Base-by-base conservation (phyloP, 2,329 filamentous ascomycete genomes). In the Fusarium verticillioides region DNA sequence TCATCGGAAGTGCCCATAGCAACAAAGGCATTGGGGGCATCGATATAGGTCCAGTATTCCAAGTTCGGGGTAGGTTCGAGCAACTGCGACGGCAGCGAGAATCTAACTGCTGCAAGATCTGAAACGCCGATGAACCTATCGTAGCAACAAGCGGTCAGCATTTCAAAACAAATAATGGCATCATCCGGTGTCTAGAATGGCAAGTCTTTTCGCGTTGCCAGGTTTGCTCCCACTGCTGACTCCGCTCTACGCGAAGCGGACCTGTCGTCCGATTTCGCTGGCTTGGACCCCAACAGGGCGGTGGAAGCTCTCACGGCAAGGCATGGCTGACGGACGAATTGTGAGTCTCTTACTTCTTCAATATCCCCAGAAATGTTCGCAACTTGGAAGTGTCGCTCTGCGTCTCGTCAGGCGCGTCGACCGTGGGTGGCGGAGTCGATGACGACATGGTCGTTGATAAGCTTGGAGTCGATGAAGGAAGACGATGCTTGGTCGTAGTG, bases 1-100 rank as follows among this genome's bases (percentile, higher is more conserved):
- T 98, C 94, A 77, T 98, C 93, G 23, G 96, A 96, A 78, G 96
- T 96, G 78, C 96, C 96, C 78, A 92, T 92, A 50, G 89, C 89
- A 73, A 90, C 85, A 74, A 99, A 98, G 53, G 95, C 94, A 82
- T 97, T 97, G 28, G 96, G 96, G 77, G 95, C 90, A 83, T 99
- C 96, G 81, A 99, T 88, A 80, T 99, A 99, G 79, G 97, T 97
- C 96, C 96, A 99, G 85, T 98, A 99, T 85, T 99, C 96, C 81
- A 99, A 87, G 82, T 99, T 99, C 59, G 96, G 96, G 8, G 94
- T 97, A 40, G 96, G 96, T 83, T 99, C 96, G 79, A 99, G 89
- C 47, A 99, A 91, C 83, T 98, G 96, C 57, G 96, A 95, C 28
- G 96, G 96, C 57, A 99, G 89, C 21, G 96, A 98, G 85, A 99